Evolutionary conservation across 139 green algal species (phyloP), one percentile per base, ranked within the genome.

Genomic region (Tetratostichococcus sp.): DNA sequence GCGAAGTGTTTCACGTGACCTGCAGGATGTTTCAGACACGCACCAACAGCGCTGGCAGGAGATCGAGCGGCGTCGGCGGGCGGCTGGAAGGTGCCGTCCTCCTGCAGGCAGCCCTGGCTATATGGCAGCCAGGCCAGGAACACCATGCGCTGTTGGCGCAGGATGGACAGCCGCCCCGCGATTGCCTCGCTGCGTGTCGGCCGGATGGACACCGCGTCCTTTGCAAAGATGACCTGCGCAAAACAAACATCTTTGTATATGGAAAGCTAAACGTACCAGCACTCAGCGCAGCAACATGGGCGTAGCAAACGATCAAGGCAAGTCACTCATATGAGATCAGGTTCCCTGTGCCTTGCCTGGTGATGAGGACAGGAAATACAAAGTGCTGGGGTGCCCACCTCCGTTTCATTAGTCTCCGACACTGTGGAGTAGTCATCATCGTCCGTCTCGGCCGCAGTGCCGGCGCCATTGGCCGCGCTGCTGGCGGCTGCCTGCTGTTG

Each of bases 121-220:
- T 89, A 89, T 3, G 86, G 82, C 70, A 92, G 84, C 89, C 90
- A 95, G 4, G 87, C 78, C 33, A 94, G 62, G 75, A 94, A 95
- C 30, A 94, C 73, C 35, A 92, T 85, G 39, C 70, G 34, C 65
- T 86, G 77, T 77, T 93, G 89, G 70, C 89, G 89, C 26, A 94
- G 83, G 8, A 95, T 75, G 1, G 75, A 86, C 22, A 95, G 79
- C 0, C 89, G 79, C 28, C 90, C 90, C 34, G 82, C 75, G 71
- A 95, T 95, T 65, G 84, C 74, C 28, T 83, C 67, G 0, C 33
- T 67, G 1, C 72, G 78, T 28, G 73, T 82, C 11, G 88, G 87
- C 82, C 85, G 88, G n/a, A 93, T 79, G 0, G 83, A 78, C 4
- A 91, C 88, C 4, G 79, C 77, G 43, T 93, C 88, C 28, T 85